phyloP scores from a whole-genome alignment of 257 asterid species.

The Solanum etuberosum region DNA sequence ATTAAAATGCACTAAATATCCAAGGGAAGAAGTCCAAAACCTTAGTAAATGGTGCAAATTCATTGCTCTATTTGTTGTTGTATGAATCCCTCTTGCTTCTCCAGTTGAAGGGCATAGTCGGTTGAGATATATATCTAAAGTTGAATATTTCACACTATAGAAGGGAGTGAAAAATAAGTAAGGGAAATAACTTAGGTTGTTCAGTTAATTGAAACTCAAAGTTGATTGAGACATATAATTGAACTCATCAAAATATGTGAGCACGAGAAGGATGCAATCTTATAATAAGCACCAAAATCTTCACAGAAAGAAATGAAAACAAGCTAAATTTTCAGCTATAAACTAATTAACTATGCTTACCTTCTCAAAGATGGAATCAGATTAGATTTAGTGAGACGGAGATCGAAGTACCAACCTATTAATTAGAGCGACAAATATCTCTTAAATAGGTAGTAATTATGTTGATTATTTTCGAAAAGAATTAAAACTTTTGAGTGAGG shows the following conservation, averaged over 20 bases:
- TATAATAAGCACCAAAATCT: neutral
- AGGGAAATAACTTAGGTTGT: neutral
- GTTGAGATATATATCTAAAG: neutral
- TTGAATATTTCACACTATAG: neutral
- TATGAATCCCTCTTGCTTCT: neutral
- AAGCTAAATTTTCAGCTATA: neutral
- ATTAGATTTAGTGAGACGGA: neutral
- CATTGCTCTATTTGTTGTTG: neutral
- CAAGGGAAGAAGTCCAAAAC: neutral
- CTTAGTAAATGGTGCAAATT: neutral
- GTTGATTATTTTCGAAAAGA: neutral
- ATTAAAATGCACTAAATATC: neutral
- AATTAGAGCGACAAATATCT: neutral
- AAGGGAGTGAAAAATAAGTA: neutral
- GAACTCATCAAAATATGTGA: neutral
- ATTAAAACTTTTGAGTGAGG: neutral
- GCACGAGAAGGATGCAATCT: neutral
- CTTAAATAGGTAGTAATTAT: neutral
- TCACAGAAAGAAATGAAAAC: neutral
- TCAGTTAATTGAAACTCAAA: neutral
- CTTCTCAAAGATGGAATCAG: neutral
- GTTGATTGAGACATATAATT: neutral
- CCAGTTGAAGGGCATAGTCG: neutral
- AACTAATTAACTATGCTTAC: neutral
- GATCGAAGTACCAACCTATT: neutral